phyloP scores from a whole-genome alignment of 345 rosid genomes.

The Lepidium didymum region DNA sequence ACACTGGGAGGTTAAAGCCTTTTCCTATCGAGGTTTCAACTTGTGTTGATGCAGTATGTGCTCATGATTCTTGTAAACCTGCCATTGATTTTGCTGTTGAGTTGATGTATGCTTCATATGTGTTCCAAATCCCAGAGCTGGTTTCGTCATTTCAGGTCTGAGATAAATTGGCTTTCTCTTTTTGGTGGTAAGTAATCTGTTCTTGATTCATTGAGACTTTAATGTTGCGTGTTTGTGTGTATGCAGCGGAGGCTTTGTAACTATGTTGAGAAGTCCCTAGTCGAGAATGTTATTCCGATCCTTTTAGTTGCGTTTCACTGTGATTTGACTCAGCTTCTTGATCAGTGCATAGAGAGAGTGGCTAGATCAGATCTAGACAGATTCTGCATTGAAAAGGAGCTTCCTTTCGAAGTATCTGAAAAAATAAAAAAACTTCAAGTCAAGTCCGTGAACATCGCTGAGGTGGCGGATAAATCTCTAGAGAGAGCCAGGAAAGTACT shows the following conservation, averaged over 20 bases:
- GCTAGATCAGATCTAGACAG: slow-evolving; percentile 75
- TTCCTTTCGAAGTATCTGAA: slow-evolving; percentile 61
- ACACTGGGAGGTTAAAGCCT: slow-evolving; percentile 73
- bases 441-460: slow-evolving; percentile 24
- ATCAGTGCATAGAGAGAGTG: slow-evolving; percentile 71
- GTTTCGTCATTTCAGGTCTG: slow-evolving; percentile 79
- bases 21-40: slow-evolving; percentile 71
- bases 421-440: slow-evolving; percentile 44
- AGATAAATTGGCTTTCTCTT: not conserved
- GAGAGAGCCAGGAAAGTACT: slow-evolving; percentile 74
- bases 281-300: slow-evolving; percentile 75
- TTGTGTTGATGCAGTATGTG: slow-evolving; percentile 62
- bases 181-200: not conserved
- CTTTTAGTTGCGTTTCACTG: slow-evolving; percentile 82
- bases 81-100: slow-evolving; percentile 75
- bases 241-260: slow-evolving; percentile 69
- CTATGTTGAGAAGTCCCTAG: slow-evolving; percentile 67
- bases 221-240: slow-evolving; percentile 14
- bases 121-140: slow-evolving; percentile 70
- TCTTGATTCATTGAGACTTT: not conserved
- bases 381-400: slow-evolving; percentile 69
- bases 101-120: slow-evolving; percentile 72
- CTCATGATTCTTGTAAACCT: slow-evolving; percentile 84
- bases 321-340: slow-evolving; percentile 56
- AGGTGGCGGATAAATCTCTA: slow-evolving; percentile 35